Base-by-base conservation (phyloP, 1,284 basidiomycete genomes). In the Ustilago lituana region DNA sequence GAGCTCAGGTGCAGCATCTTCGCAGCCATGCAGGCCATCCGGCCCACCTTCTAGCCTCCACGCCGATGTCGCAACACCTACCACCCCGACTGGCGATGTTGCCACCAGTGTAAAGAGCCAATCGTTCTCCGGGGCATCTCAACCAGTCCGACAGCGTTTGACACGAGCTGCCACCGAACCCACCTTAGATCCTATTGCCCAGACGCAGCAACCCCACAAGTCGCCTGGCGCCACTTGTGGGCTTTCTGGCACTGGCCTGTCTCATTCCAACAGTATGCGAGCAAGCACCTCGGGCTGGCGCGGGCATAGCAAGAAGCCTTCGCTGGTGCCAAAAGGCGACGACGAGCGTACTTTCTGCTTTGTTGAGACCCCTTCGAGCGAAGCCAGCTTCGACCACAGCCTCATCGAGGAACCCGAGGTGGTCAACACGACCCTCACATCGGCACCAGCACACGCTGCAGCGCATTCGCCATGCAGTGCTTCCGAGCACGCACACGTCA, bases 281-380 rank as follows among this genome's bases (percentile, higher is more conserved):
- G 38, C 48, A 2, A 20, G 43, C 23, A 22, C 33, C 3, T 14
- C 38, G 11, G 45, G 24, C 2, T 12, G 32, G 6, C 48, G 44
- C 4, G 27, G 19, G 7, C 66, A 69, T 19, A 32, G 50, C 9
- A 41, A 20, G 24, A 59, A 56, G 50, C 57, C 53, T 2, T 65
- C 59, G 11, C 12, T 70, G 46, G 51, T 70, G 15, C 61, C 45
- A 1, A 64, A 64, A 26, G 61, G 48, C 3, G 53, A 41, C 29
- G 67, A 70, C 32, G 53, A 53, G 14, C 57, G 67, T 15, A 70
- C 67, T 2, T 70, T 70, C 26, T 41, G 53, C 44, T 70, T 70
- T 23, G 38, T 70, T 24, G 58, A 70, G 19, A 22, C 46, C n/a
- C 26, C 29, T 1, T 32, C 26, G 12, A 70, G 53, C 51, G 57